A percentile compares a stretch with the other conserved stretches of the same genome.
Evolutionary conservation across 306 rosid genomes (phyloP).

Genomic region (Sophora flavescens): DNA sequence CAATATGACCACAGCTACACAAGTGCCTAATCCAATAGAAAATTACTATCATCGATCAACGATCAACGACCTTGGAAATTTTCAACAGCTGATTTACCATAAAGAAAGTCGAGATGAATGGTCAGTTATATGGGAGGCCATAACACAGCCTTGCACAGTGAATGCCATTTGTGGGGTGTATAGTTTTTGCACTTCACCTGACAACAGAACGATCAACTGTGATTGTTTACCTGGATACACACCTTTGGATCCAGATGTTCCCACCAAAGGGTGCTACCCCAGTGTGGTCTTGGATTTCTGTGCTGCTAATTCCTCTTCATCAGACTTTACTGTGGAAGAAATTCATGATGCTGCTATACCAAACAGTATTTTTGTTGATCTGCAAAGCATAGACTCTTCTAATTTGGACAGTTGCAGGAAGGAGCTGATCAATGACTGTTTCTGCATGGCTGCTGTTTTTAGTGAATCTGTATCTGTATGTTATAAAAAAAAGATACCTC

Average conservation of each 20-base stretch:
- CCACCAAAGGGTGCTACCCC: constrained; percentile 58
- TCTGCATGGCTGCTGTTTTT: constrained; percentile 48
- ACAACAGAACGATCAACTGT: constrained; percentile 27
- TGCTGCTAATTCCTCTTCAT: constrained; percentile 36
- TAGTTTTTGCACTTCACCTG: constrained; percentile 53
- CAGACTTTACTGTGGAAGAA: not conserved
- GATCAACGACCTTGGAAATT: constrained; percentile 46
- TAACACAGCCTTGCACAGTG: constrained; percentile 50
- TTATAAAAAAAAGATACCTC: constrained; percentile 51
- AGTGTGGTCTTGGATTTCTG: constrained; percentile 46
- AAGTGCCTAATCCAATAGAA: not conserved
- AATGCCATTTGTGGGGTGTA: constrained; percentile 52
- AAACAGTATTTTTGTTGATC: not conserved
- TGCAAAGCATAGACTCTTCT: not conserved
- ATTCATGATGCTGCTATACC: constrained; percentile 43
- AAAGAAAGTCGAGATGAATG: constrained; percentile 38
- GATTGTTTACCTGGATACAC: constrained; percentile 52
- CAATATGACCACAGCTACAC: constrained; percentile 17
- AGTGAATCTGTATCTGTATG: not conserved
- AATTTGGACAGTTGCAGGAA: constrained; percentile 42
- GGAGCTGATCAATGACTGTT: constrained; percentile 47
- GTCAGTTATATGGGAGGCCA: constrained; percentile 37
- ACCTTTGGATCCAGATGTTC: constrained; percentile 43
- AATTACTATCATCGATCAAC: constrained; percentile 47
- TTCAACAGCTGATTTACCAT: constrained; percentile 33